Base-by-base conservation (phyloP, 257 asterid genomes). In the Rhazya stricta region DNA sequence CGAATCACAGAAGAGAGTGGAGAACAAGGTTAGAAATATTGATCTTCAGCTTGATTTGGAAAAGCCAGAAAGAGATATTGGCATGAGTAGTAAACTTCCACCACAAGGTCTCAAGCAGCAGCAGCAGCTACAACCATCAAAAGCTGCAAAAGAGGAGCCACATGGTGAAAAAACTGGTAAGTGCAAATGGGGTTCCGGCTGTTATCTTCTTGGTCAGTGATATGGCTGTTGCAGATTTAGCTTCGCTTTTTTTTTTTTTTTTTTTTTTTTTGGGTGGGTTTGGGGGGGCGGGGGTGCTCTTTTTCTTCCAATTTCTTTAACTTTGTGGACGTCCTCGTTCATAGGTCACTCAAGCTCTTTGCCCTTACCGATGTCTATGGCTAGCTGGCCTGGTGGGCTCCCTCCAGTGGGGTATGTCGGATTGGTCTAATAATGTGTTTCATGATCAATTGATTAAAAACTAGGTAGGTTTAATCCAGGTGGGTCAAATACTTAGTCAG, bases 351-450 rank as follows among this genome's bases (percentile, higher is more conserved):
- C 88, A 2, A 83, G 85, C 77, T 81, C 96, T 3, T 43, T 89
- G 82, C 91, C 94, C 46, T 60, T 90, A 77, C 90, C 96, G 0
- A 77, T 94, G 90, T 82, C 97, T 2, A 79, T 90, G 96, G 85
- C 94, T 75, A 75, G 86, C 78, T 94, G 98, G 98, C 96, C 97
- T 39, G 90, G 95, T 80, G 98, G 93, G 79, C 92, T 90, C 85
- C 93, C 96, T 84, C 90, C 91, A 2, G 84, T 94, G 95, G 95
- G 98, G 98, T 94, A 91, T 18, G 90, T 16, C 32, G 75, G 65
- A 34, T 80, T 39, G 68, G 16, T 77, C 72, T 78, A 46, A 43
- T 41, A 23, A 70, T 76, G 27, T 36, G 37, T 78, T 79, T 60
- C 42, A 13, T 71, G 69, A 68, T 74, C 73, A 48, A 74, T 73